These are phyloP conservation scores for Lepidopterella palustris DNA, from an alignment of 495 filamentous ascomycete genomes.

Conservation along the genomic window DNA sequence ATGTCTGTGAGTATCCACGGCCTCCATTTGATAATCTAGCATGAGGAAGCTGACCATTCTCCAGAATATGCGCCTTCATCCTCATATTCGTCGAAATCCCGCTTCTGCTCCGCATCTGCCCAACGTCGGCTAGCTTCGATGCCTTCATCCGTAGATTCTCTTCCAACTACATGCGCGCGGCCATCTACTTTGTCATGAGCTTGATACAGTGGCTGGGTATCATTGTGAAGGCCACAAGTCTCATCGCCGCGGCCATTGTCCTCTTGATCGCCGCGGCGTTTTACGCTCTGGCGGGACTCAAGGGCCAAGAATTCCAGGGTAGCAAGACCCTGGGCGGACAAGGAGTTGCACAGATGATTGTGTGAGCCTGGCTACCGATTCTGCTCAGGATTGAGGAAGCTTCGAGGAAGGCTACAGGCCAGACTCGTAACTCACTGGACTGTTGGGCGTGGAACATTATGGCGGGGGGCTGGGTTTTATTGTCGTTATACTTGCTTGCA, in stretches of 20 bases:
- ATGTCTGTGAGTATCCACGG: conserved; percentile 62
- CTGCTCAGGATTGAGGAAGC: background rate
- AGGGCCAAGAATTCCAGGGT: conserved; percentile 87
- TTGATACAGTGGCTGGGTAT: conserved; percentile 74
- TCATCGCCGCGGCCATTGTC: conserved; percentile 82
- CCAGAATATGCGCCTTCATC: conserved; percentile 70
- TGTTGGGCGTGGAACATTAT: no score
- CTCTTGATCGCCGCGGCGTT: conserved; percentile 70
- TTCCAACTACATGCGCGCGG: conserved; percentile 96
- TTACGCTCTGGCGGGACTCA: conserved; percentile 78
- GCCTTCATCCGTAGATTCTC: conserved; percentile 84
- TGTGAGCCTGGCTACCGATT: conserved; percentile 47
- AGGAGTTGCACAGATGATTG: conserved; percentile 97
- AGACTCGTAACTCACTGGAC: no score
- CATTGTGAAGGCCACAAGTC: conserved; percentile 52
- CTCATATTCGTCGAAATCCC: conserved; percentile 97
- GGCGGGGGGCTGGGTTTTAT: background rate
- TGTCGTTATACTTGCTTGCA: background rate
- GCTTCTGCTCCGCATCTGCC: conserved; percentile 94
- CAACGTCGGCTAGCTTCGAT: conserved; percentile 86
- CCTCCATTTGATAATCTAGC: background rate
- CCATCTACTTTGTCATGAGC: conserved; percentile 75
- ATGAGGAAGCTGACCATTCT: background rate
- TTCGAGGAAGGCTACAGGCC: no score
- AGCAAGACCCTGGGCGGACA: conserved; percentile 96